Evolutionary conservation across 495 filamentous ascomycete species (phyloP), one percentile per base, ranked within the genome.

Genomic region (Trichoderma reesei): DNA sequence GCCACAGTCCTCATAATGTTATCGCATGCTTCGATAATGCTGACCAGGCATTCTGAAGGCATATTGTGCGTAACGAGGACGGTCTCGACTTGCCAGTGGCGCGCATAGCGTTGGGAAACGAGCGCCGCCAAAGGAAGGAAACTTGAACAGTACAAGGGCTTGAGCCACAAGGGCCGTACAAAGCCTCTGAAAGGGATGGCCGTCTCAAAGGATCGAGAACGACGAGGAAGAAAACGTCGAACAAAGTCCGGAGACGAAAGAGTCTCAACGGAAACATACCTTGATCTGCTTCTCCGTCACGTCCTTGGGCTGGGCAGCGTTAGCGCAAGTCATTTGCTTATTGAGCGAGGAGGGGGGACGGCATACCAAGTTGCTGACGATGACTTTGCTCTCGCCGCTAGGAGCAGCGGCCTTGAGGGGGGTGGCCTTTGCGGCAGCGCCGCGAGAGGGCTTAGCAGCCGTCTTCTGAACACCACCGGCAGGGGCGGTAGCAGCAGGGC

Each of bases 291-390:
- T 78, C 81, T 97, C 94, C 79, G 84, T 88, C 76, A 98, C 91
- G 88, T 98, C 94, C 79, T 84, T 82, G 73, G 94, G 94, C 91
- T 98, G 67, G 16, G 46, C 16, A 18, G 63, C 63, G 75, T 91
- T 83, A 92, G 86, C 64, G 62, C 34, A n/a, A 44, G 34, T 61
- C 44, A 51, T 41, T 56, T 51, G 11, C 13, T 39, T 9, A 5
- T 34, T 5, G 37, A 20, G 6, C 10, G 26, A 37, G 14, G 20
- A 1, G 38, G 37, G 39, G 18, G 67, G n/a, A 67, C 44, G 18
- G 78, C 92, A 80, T 87, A 96, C 93, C 83, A 98, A 82, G 80
- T 92, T 92, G 86, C 90, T 95, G 77, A 98, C 92, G 75, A 96
- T 87, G 80, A 98, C 94, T 79, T 97, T 98, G 83, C 90, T 92